phyloP scores from a whole-genome alignment of 192 early-diverging fungal genomes.

The Phycomyces nitens region DNA sequence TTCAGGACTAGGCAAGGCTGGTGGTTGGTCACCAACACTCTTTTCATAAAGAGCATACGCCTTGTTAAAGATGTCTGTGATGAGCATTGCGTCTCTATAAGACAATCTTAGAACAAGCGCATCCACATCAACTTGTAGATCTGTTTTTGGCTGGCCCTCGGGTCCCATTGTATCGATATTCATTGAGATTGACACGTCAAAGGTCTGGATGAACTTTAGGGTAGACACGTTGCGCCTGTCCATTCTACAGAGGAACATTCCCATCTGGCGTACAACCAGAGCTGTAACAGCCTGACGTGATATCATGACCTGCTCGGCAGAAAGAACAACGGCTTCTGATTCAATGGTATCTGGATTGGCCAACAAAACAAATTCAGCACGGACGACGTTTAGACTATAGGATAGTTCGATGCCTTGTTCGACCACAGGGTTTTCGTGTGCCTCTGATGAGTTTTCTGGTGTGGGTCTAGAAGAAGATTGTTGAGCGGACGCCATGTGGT shows the following conservation, averaged over 20 bases:
- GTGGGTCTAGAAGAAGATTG: neutral
- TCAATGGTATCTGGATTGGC: constrained; percentile 62
- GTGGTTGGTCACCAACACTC: neutral
- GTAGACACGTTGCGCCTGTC: constrained; percentile 75
- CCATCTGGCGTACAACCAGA: constrained; percentile 73
- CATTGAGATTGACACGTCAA: constrained; percentile 75
- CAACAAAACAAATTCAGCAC: constrained; percentile 83
- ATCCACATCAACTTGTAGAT: constrained; percentile 61
- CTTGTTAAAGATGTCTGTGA: constrained; percentile 79
- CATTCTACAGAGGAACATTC: constrained; percentile 90
- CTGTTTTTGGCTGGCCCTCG: constrained; percentile 6
- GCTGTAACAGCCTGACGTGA: constrained; percentile 76
- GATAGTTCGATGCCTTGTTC: constrained; percentile 42
- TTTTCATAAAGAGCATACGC: constrained; percentile 55
- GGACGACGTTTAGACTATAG: constrained; percentile 74
- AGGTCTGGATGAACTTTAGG: constrained; percentile 87
- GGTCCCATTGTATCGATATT: constrained; percentile 44
- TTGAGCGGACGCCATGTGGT: neutral
- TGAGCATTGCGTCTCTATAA: constrained; percentile 78
- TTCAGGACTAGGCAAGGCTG: neutral
- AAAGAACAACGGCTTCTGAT: constrained; percentile 90
- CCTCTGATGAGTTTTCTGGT: constrained; percentile 1
- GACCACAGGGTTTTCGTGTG: neutral
- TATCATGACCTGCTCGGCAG: constrained; percentile 73
- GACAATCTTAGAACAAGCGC: constrained; percentile 80